Percentiles rank a stretch among this genome's conserved stretches.
Evolutionary conservation across 192 early-diverging fungal species (phyloP).

Genomic region (Dissophora ornata): DNA sequence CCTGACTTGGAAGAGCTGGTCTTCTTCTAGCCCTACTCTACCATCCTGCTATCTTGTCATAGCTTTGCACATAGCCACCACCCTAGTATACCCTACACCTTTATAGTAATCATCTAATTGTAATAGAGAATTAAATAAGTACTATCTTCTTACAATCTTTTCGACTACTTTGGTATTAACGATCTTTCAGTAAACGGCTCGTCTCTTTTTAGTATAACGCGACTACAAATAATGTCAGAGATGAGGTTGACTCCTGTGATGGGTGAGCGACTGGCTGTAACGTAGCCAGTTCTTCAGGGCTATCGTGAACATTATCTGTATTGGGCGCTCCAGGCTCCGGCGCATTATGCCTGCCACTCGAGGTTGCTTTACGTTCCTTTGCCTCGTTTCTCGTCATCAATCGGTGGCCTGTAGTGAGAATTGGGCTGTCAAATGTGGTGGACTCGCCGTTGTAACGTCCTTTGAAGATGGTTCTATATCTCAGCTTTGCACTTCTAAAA

Average conservation of each 20-base stretch:
- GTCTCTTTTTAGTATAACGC: no score
- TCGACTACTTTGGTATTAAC: no score
- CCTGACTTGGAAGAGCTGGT: no score
- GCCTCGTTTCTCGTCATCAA: not conserved
- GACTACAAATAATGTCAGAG: conserved; percentile 5
- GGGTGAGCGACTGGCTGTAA: not conserved
- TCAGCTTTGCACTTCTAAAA: not conserved
- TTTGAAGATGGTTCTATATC: not conserved
- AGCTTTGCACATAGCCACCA: no score
- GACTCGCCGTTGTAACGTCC: not conserved
- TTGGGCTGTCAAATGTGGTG: not conserved
- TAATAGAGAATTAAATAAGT: no score
- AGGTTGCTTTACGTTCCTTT: not conserved
- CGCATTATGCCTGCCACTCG: no score
- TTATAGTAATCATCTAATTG: no score
- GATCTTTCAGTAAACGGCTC: no score
- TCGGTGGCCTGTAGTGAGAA: not conserved
- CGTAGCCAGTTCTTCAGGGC: not conserved
- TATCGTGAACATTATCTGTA: not conserved
- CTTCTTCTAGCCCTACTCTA: no score
- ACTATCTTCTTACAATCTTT: no score
- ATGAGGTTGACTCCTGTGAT: not conserved
- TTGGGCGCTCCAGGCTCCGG: not conserved
- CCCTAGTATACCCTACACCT: no score
- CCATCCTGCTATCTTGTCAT: no score